Evolutionary conservation across 1,284 basidiomycete genomes (phyloP).

Genomic region (Pascua sp.): DNA sequence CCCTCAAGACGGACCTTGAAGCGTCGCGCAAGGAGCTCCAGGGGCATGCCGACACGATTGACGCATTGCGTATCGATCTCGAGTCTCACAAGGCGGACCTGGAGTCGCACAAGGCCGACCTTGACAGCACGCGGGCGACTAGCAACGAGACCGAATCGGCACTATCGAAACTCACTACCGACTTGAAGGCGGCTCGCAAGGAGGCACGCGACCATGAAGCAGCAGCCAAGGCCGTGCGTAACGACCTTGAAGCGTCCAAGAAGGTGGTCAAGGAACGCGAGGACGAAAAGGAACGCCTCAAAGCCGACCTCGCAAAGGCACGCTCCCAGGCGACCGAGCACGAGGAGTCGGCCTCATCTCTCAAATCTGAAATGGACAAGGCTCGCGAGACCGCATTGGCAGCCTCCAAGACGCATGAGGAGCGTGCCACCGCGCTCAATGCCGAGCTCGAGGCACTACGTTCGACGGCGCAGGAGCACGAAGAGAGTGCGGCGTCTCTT

Average conservation of each 20-base stretch:
- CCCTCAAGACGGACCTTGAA: conserved; percentile 7
- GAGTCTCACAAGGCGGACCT: conserved; percentile 2
- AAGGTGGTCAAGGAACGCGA: conserved; percentile 7
- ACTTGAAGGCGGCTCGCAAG: conserved; percentile 9
- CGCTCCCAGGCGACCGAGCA: conserved; percentile 3
- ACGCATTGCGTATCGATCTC: conserved; percentile 7
- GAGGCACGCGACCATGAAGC: conserved; percentile 5
- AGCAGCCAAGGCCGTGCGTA: background rate
- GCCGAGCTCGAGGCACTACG: conserved; percentile 6
- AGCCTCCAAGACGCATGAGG: background rate
- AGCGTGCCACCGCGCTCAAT: background rate
- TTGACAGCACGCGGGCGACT: conserved; percentile 3
- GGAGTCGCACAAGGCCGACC: conserved; percentile 5
- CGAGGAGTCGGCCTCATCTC: conserved; percentile 1
- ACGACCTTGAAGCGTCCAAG: conserved; percentile 1
- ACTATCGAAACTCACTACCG: conserved; percentile 4
- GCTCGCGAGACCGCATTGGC: background rate
- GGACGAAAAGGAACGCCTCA: background rate
- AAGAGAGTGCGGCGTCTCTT: conserved; percentile 1
- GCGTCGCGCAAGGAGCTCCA: background rate
- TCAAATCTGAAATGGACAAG: conserved; percentile 3
- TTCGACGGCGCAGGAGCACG: conserved; percentile 1
- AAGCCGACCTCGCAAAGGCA: conserved; percentile 8
- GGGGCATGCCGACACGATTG: conserved; percentile 2
- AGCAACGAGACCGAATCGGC: conserved; percentile 6